Evolutionary conservation across 371 early-diverging fungal genomes (phyloP).

Genomic region (Mortierella sp.): DNA sequence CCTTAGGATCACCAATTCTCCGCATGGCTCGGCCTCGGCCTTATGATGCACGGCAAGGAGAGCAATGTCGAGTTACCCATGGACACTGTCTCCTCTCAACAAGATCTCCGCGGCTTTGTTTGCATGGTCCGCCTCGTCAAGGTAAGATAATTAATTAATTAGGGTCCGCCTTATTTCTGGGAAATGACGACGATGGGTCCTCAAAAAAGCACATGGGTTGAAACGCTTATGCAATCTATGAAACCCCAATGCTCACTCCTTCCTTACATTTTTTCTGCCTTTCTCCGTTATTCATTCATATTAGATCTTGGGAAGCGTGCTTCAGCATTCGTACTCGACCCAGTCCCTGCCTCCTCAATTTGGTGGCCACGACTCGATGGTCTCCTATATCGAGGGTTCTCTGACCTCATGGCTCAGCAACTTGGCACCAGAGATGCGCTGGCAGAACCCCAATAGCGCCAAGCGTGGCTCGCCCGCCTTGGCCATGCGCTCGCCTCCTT

Average conservation of each 20-base stretch:
- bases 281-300: not conserved
- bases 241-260: not conserved
- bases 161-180: not conserved
- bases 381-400: slow-evolving; percentile 54
- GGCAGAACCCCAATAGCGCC: slow-evolving; percentile 43
- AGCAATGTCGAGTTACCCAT: slow-evolving; percentile 53
- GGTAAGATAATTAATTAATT: slow-evolving; percentile 26
- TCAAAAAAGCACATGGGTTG: not conserved
- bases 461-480: slow-evolving; percentile 34
- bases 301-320: slow-evolving; percentile 50
- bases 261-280: not conserved
- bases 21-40: slow-evolving; percentile 51
- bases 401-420: slow-evolving; percentile 62
- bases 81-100: slow-evolving; percentile 28
- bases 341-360: slow-evolving; percentile 58
- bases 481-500: slow-evolving; percentile 30
- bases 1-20: slow-evolving; percentile 59
- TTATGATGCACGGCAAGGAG: slow-evolving; percentile 57
- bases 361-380: slow-evolving; percentile 59
- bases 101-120: slow-evolving; percentile 48
- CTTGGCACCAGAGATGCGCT: slow-evolving; percentile 52
- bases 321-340: slow-evolving; percentile 57
- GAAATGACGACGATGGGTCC: not conserved
- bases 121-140: slow-evolving; percentile 54
- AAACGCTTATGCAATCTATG: slow-evolving; percentile 3